Conservation (phyloP, 768 basidiomycete genomes). For the Mycena galopus region DNA sequence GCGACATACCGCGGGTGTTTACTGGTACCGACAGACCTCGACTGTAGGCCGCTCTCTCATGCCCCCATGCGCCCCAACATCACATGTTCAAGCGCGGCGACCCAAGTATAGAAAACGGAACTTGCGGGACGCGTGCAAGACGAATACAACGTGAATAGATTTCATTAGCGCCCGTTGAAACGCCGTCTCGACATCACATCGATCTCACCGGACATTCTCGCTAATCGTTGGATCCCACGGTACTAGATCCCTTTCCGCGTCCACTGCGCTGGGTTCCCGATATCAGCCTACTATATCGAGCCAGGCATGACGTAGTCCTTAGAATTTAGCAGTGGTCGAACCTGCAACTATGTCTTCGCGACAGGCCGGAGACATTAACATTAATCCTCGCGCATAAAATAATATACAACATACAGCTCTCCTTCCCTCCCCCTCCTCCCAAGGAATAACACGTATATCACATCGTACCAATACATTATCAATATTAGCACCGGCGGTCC, state of each 20-base stretch:
- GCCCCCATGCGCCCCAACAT: neutral
- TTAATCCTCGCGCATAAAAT: slow-evolving; percentile 13
- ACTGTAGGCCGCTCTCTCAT: neutral
- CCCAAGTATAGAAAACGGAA: neutral
- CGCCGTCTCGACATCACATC: slow-evolving; percentile 7
- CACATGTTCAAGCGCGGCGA: neutral
- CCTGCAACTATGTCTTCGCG: no score
- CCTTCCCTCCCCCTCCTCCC: neutral
- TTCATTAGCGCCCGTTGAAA: neutral
- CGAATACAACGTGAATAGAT: no score
- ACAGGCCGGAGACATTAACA: slow-evolving; percentile 7
- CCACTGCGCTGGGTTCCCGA: slow-evolving; percentile 1
- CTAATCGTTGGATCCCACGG: slow-evolving; percentile 3
- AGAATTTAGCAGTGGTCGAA: no score
- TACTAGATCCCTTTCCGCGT: neutral
- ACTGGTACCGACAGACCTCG: neutral
- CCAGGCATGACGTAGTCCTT: neutral
- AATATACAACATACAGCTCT: neutral
- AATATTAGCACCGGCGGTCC: slow-evolving; percentile 12
- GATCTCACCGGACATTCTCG: slow-evolving; percentile 16
- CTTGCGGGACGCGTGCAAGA: neutral
- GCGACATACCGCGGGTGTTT: no score
- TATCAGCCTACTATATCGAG: slow-evolving; percentile 8
- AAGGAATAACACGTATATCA: neutral
- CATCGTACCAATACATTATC: neutral